Evolutionary conservation across 352 stramenopile species (phyloP).

Genomic region (Pythium phragmitis): DNA sequence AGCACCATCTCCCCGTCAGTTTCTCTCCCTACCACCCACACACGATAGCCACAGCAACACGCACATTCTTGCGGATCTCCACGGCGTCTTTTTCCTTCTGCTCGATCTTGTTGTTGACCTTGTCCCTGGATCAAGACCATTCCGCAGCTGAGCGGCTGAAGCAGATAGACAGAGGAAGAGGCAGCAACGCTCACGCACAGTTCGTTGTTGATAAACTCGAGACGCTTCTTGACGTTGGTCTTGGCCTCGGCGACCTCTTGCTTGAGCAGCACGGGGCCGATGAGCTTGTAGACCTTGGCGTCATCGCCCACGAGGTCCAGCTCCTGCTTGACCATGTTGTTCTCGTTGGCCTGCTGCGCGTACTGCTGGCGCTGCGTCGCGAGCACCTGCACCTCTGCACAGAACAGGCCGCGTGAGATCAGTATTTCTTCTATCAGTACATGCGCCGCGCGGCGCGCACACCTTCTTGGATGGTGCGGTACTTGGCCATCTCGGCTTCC

Average conservation of each 20-base stretch:
- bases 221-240: conserved; percentile 93
- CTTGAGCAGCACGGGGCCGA: conserved; percentile 94
- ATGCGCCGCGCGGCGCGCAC: conserved; percentile 13
- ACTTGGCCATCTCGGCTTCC: conserved; percentile 88
- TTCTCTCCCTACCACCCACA: neutral
- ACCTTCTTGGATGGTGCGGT: conserved; percentile 91
- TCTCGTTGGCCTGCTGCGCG: conserved; percentile 93
- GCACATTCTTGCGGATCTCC: conserved; percentile 84
- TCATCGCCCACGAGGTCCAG: conserved; percentile 85
- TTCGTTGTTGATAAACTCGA: conserved; percentile 96
- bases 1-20: conserved; percentile 8
- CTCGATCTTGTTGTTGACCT: conserved; percentile 86
- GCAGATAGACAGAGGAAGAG: too few species aligned
- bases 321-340: conserved; percentile 96
- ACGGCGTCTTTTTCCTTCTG: conserved; percentile 90
- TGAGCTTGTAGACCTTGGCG: conserved; percentile 93
- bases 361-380: conserved; percentile 88
- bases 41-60: neutral
- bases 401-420: neutral
- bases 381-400: conserved; percentile 76
- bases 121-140: conserved; percentile 44
- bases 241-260: conserved; percentile 94
- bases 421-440: neutral
- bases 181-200: conserved; percentile 43
- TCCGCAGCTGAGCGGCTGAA: neutral